A percentile compares a stretch with the other conserved stretches of the same genome.
These are phyloP conservation scores for Aurifilum marmelostoma DNA, from an alignment of 2,329 filamentous ascomycete genomes.

Conservation along the genomic window DNA sequence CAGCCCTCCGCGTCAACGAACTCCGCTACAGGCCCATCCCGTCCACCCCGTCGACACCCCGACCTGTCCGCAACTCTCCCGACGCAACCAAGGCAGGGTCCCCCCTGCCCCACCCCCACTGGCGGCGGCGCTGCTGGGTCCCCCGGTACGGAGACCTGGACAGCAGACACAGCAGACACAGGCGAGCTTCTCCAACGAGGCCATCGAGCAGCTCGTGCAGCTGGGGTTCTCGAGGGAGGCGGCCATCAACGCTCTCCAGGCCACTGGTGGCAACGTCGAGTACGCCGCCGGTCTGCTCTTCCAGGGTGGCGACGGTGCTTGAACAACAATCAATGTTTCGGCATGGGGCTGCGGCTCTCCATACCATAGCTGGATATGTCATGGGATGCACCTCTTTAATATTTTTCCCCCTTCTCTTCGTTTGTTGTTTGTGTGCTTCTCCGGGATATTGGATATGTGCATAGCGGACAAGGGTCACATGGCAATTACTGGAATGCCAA, in stretches of 20 bases:
- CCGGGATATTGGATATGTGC: slow-evolving; percentile 22
- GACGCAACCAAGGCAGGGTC: neutral
- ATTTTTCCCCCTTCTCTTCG: neutral
- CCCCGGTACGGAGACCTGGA: slow-evolving; percentile 35
- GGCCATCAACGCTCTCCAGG: slow-evolving; percentile 79
- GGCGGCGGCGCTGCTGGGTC: neutral
- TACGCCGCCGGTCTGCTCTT: slow-evolving; percentile 83
- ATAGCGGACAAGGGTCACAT: slow-evolving; percentile 24
- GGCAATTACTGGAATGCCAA: neutral
- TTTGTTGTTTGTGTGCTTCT: neutral
- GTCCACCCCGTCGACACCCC: slow-evolving; percentile 33
- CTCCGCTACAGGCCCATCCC: slow-evolving; percentile 28
- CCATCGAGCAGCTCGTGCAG: slow-evolving; percentile 74
- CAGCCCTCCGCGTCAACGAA: neutral
- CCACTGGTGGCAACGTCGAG: slow-evolving; percentile 84
- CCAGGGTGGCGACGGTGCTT: slow-evolving; percentile 42
- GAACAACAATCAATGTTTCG: no score
- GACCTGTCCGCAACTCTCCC: slow-evolving; percentile 12
- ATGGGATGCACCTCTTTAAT: slow-evolving; percentile 3
- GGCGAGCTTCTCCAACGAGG: slow-evolving; percentile 58
- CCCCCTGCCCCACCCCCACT: neutral
- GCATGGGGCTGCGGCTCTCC: no score
- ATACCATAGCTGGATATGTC: slow-evolving; percentile 12
- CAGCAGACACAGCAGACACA: slow-evolving; percentile 28
- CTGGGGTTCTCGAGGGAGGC: slow-evolving; percentile 78